Evolutionary conservation across 2,329 filamentous ascomycete species (phyloP).

Genomic region (Lasiodiplodia theobromae): DNA sequence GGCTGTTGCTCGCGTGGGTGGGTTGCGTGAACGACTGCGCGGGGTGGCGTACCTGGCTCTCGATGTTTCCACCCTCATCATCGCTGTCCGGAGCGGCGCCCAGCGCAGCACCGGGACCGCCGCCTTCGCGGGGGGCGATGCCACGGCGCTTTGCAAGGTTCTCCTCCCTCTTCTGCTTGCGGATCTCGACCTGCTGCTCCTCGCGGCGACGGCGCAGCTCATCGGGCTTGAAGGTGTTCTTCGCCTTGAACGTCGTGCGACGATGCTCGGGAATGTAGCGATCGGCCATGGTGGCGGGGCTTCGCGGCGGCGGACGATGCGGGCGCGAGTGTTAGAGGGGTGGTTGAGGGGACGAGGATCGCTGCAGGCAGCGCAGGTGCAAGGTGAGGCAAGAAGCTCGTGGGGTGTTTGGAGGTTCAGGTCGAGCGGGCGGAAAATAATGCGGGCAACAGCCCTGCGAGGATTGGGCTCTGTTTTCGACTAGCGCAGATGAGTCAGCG

Average conservation of each 20-base stretch:
- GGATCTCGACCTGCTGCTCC: conserved; percentile 98
- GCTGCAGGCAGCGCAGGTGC: conserved; percentile 20
- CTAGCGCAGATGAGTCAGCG: conserved; percentile 29
- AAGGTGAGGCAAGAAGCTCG: conserved; percentile 28
- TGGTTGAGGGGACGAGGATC: conserved; percentile 3
- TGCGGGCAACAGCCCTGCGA: conserved; percentile 30
- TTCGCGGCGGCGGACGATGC: background rate
- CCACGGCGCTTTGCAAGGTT: conserved; percentile 98
- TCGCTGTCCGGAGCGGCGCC: conserved; percentile 94
- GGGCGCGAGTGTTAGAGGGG: conserved; percentile 5
- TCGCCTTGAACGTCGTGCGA: conserved; percentile 99
- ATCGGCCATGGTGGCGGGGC: conserved; percentile 79
- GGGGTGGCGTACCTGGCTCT: conserved; percentile 81
- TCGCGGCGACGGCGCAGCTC: conserved; percentile 97
- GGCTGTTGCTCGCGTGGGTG: background rate
- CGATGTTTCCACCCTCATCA: conserved; percentile 92
- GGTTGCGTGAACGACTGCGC: background rate
- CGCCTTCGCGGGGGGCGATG: conserved; percentile 79
- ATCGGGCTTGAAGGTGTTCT: conserved; percentile 98
- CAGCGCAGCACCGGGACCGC: conserved; percentile 77
- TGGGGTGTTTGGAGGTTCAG: conserved; percentile 28
- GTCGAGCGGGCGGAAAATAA: conserved; percentile 30
- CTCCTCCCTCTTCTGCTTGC: conserved; percentile 98
- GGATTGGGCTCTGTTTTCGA: conserved; percentile 28
- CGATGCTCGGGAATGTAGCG: conserved; percentile 99